Base-by-base conservation (phyloP, 257 asterid species). In the Solanum microdontum region DNA sequence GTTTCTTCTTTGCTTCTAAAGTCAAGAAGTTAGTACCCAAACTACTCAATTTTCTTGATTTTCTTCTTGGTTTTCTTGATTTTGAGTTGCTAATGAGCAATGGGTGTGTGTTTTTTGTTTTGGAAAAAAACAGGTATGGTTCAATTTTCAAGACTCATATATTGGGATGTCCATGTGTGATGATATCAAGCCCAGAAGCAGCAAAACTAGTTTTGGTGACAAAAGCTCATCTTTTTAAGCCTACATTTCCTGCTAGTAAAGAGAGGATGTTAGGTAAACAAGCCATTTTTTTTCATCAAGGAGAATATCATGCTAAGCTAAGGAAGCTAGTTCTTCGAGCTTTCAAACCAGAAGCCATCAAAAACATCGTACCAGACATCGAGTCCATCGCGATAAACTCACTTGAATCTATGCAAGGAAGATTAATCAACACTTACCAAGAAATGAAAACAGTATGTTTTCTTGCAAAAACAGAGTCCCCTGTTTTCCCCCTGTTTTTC, bases 171-270 rank as follows among this genome's bases (percentile, higher is more conserved):
- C 93, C 89, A 1, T 95, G 98, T 66, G 98, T 95, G 90, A 95
- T 95, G 97, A 90, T 95, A 33, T 87, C 96, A 4, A 95, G 97
- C 90, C 97, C 98, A 2, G 98, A 92, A n/a, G 96, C 95, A 0
- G 96, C 95, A 2, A 94, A 92, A 34, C 85, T 89, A 1, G 98
- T 94, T n/a, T 91, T 94, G 6, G 94, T 94, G 0, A 87, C 98
- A 0, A 94, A 92, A 87, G 94, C 98, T 33, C 93, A 92, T 75
- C 94, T 94, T 43, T 94, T 94, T 86, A 94, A 94, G 89, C 98
- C 98, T 88, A 94, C 98, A 88, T 95, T 94, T 77, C 98, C 98
- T 2, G 97, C 97, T 4, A 94, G 97, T 91, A 94, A 93, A 89
- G 95, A 93, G 89, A 90, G 97, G 89, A 94, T 94, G 94, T 85